phyloP scores from a whole-genome alignment of 768 basidiomycete genomes.

The Mycena maculata region DNA sequence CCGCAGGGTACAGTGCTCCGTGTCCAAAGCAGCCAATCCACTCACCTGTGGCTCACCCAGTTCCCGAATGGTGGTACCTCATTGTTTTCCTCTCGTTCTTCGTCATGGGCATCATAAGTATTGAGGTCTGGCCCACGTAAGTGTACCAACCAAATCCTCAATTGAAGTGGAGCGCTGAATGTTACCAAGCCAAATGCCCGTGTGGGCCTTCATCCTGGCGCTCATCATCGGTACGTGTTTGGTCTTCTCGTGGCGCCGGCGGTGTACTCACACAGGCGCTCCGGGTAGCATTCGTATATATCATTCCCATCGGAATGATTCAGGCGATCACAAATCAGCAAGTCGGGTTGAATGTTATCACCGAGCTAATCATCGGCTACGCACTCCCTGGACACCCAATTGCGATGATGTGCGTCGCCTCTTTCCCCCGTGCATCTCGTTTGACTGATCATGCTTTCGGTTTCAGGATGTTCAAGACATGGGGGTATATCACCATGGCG shows the following conservation, averaged over 20 bases:
- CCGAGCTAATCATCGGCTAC: conserved; percentile 86
- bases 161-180: conserved; percentile 42
- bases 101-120: conserved; percentile 60
- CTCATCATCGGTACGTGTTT: conserved; percentile 63
- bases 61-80: conserved; percentile 90
- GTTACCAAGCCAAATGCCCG: conserved; percentile 63
- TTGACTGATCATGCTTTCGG: too few species aligned
- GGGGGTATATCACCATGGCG: conserved; percentile 76
- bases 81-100: conserved; percentile 67
- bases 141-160: conserved; percentile 64
- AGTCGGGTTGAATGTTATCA: conserved; percentile 66
- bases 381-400: conserved; percentile 80
- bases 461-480: conserved; percentile 91
- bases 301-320: conserved; percentile 74
- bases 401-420: too few species aligned
- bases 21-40: background rate
- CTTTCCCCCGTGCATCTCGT: too few species aligned
- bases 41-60: conserved; percentile 35
- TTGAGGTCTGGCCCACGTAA: conserved; percentile 56
- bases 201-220: conserved; percentile 72
- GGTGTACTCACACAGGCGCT: background rate
- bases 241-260: background rate
- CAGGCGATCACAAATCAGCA: conserved; percentile 83
- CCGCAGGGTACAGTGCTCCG: conserved; percentile 51
- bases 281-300: conserved; percentile 67